phyloP scores from a whole-genome alignment of 495 filamentous ascomycete genomes.

The Neurospora sp. region DNA sequence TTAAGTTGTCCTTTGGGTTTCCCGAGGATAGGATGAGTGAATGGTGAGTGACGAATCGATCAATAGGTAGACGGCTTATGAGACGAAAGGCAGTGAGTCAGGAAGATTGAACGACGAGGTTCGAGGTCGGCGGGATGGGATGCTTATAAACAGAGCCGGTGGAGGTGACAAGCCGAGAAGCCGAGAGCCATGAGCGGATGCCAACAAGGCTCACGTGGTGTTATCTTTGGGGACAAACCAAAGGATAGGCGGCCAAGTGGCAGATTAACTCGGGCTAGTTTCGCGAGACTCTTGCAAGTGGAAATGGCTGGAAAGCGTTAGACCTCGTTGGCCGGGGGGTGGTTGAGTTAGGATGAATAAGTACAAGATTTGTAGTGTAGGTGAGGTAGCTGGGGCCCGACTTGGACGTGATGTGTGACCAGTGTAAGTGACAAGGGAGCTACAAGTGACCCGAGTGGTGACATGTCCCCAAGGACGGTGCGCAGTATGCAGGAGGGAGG shows the following conservation, averaged over 20 bases:
- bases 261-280: slow-evolving; percentile 2
- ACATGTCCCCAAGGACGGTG: not conserved
- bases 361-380: not conserved
- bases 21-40: slow-evolving; percentile 6
- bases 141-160: slow-evolving; percentile 10
- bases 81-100: not conserved
- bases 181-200: not conserved
- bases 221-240: not conserved
- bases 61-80: not conserved
- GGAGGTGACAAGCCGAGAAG: slow-evolving; percentile 7
- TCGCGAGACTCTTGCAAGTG: slow-evolving; percentile 10
- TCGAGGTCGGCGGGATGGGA: not conserved
- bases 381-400: not conserved
- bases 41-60: slow-evolving; percentile 2
- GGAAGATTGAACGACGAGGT: not conserved
- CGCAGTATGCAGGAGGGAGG: not conserved
- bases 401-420: slow-evolving; percentile 1
- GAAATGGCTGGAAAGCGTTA: slow-evolving; percentile 24
- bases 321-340: slow-evolving; percentile 3
- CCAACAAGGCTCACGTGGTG: slow-evolving; percentile 16
- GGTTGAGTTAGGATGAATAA: not conserved
- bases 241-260: slow-evolving; percentile 10
- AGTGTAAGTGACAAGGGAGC: not conserved
- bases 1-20: not conserved
- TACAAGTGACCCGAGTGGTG: not conserved